Conservation (phyloP, 331 rosid genomes). For the Rhamnella rubrinervis region DNA sequence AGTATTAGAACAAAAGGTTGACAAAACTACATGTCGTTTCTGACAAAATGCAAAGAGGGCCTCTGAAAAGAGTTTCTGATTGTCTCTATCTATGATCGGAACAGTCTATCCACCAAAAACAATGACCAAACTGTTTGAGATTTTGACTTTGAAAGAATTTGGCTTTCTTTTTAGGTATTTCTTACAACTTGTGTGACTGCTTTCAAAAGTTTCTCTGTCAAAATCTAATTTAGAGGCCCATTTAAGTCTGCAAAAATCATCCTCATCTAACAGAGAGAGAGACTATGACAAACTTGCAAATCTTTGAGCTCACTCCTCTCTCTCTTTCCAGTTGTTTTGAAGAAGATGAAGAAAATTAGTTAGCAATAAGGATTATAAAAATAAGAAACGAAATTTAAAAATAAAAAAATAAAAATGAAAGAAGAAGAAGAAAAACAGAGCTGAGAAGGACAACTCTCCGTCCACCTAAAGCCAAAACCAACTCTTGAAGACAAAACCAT, state of each 20-base stretch:
- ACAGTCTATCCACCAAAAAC: background rate
- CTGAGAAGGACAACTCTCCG: constrained; percentile 66
- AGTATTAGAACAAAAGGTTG: background rate
- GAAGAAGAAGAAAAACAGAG: constrained; percentile 3
- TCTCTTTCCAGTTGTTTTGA: constrained; percentile 24
- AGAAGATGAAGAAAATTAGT: constrained; percentile 22
- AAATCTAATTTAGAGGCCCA: constrained; percentile 14
- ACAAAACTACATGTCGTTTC: background rate
- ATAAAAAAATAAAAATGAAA: background rate
- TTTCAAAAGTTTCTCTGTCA: constrained; percentile 21
- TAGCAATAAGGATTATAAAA: constrained; percentile 28
- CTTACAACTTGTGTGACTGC: background rate
- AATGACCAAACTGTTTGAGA: background rate
- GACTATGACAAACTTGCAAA: constrained; percentile 43
- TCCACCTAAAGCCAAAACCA: constrained; percentile 38
- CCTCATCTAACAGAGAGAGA: constrained; percentile 41
- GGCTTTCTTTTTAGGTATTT: background rate
- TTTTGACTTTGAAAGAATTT: background rate
- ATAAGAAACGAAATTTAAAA: background rate
- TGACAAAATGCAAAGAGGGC: background rate
- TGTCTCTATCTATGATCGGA: background rate
- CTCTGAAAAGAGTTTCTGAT: background rate
- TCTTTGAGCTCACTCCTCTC: constrained; percentile 64
- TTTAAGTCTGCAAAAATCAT: background rate
- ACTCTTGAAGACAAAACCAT: constrained; percentile 58